phyloP scores from a whole-genome alignment of 768 basidiomycete genomes.

The Lactarius hengduanensis region DNA sequence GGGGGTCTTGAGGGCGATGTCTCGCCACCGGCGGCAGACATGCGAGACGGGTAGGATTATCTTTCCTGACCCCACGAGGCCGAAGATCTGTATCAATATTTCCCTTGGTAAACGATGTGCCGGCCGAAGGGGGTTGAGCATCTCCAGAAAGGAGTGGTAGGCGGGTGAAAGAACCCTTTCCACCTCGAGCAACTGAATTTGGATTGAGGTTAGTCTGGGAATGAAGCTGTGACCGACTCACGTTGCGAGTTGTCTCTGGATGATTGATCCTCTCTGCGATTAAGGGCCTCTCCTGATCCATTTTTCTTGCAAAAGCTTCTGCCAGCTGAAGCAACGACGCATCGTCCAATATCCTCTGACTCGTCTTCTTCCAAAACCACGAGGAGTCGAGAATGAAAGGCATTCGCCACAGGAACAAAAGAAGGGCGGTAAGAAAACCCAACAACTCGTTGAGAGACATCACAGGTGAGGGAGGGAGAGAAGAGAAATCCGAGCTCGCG shows the following conservation, averaged over 20 bases:
- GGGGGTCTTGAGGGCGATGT: slow-evolving; percentile 15
- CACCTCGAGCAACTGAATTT: slow-evolving; percentile 8
- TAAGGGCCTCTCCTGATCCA: slow-evolving; percentile 8
- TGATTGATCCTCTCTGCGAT: slow-evolving; percentile 12
- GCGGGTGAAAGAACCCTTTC: slow-evolving; percentile 18
- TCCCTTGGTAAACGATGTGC: slow-evolving; percentile 22
- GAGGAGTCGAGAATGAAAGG: slow-evolving; percentile 1
- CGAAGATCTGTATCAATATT: slow-evolving; percentile 22
- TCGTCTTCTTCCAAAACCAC: slow-evolving; percentile 9
- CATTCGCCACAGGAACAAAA: slow-evolving; percentile 5
- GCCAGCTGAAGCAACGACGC: slow-evolving; percentile 19
- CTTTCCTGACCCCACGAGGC: slow-evolving; percentile 19
- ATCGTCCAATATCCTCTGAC: slow-evolving; percentile 2
- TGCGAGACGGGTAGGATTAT: slow-evolving; percentile 19
- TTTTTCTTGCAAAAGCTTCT: slow-evolving; percentile 20
- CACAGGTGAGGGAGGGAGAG: background rate
- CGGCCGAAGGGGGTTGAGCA: slow-evolving; percentile 19
- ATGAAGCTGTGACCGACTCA: slow-evolving; percentile 9
- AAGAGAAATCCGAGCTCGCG: slow-evolving; percentile 12
- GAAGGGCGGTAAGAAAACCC: slow-evolving; percentile 5
- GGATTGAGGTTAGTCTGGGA: slow-evolving; percentile 6
- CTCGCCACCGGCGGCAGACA: slow-evolving; percentile 24
- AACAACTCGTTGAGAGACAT: slow-evolving; percentile 2
- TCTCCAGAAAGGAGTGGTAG: slow-evolving; percentile 19
- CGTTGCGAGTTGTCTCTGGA: slow-evolving; percentile 17